These are phyloP conservation scores for Penicillium roqueforti DNA, from an alignment of 495 filamentous ascomycete species.

Conservation along the genomic window DNA sequence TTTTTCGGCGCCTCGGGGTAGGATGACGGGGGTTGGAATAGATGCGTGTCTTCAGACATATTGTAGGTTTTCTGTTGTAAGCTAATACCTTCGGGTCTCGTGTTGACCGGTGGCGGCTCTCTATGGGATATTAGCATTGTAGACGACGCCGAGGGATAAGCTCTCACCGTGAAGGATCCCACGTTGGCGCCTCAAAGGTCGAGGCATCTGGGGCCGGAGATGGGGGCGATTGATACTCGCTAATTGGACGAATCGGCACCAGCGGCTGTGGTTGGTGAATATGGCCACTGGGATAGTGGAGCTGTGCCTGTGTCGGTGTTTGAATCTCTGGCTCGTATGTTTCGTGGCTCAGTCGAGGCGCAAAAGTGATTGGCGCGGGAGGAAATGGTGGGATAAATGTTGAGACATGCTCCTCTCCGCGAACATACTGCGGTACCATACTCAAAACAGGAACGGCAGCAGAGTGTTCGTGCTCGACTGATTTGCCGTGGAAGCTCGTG, in stretches of 20 bases:
- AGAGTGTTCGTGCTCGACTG: not conserved
- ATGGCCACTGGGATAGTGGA: slow-evolving; percentile 8
- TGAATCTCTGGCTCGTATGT: slow-evolving; percentile 3
- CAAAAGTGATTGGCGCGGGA: slow-evolving; percentile 8
- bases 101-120: slow-evolving; percentile 66
- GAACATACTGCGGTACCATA: slow-evolving; percentile 44
- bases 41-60: slow-evolving; percentile 66
- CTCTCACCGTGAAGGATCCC: slow-evolving; percentile 63
- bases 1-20: slow-evolving; percentile 80
- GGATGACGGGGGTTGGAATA: slow-evolving; percentile 67
- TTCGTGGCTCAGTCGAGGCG: slow-evolving; percentile 10
- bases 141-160: not conserved
- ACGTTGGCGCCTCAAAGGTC: slow-evolving; percentile 52
- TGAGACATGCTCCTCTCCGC: slow-evolving; percentile 41
- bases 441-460: slow-evolving; percentile 25
- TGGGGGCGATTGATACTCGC: slow-evolving; percentile 31
- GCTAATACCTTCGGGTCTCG: slow-evolving; percentile 73
- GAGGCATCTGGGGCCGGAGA: slow-evolving; percentile 36
- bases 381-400: slow-evolving; percentile 28
- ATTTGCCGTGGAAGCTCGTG: not conserved
- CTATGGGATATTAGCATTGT: slow-evolving; percentile 42
- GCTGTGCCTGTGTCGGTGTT: slow-evolving; percentile 4
- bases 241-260: slow-evolving; percentile 30
- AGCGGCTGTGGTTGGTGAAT: slow-evolving; percentile 33
- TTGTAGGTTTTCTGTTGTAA: slow-evolving; percentile 67